Evolutionary conservation across 192 early-diverging fungal genomes (phyloP), one percentile per base, ranked within the genome.

Genomic region (Coemansia sp.): DNA sequence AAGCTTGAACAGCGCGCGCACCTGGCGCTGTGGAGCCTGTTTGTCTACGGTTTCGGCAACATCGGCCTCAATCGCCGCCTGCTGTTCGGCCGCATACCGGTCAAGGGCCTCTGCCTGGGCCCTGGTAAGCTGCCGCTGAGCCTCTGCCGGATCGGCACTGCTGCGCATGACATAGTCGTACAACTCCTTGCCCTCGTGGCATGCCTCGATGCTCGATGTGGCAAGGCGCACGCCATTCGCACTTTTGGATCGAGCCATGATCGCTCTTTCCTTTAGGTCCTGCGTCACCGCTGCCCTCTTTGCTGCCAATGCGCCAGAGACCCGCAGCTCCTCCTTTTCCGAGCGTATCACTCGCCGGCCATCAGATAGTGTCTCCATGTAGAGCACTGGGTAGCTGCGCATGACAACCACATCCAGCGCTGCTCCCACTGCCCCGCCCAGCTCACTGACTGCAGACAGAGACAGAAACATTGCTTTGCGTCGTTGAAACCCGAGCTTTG

Each of bases 351-450:
- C 43, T 20, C 61, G 66, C 11, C 38, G 60, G 0, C 74, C 79
- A 50, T 61, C 58, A 12, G 60, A 24, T 38, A 62, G 20, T 11
- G 58, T 67, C 71, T 81, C 79, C 67, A 72, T 69, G 35, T 56
- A 81, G 20, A 69, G 41, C 61, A 64, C 53, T 43, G 79, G 70
- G 30, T 81, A 81, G 49, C 70, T 61, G 30, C 79, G 73, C 60
- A 76, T 20, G 12, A 81, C 70, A 20, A 76, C 55, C 32, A 81
- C 74, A 16, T 81, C 79, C 27, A 81, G 64, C 8, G 74, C 65
- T n/a, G 70, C 66, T 1, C 74, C 73, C 6, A 81, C 52, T 18
- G 52, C 27, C 7, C 79, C 79, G 39, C 79, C 79, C 27, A 38
- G 39, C 29, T 34, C 43, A 40, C 72, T 41, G 7, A 81, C 41